Base-by-base conservation (phyloP, 192 early-diverging fungal genomes). In the Backusella luteola region DNA sequence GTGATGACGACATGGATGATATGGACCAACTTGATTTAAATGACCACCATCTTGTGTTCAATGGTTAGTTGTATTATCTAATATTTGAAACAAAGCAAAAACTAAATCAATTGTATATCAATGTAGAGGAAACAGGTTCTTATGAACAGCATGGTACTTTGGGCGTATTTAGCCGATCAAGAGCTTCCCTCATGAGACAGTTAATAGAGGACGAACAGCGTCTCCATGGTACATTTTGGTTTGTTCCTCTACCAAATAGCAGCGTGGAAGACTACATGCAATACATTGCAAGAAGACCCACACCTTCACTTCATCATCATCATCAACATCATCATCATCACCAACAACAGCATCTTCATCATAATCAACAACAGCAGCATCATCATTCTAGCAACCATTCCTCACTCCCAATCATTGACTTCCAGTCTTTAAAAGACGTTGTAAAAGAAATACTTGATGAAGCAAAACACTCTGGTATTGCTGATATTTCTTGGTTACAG, bases 401-500 rank as follows among this genome's bases (percentile, higher is more conserved):
- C 4, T 21, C 15, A 35, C 14, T 38, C 6, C 14, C 67, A 38
- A 71, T 39, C 29, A 39, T 36, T 7, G 21, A 35, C 32, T 66
- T 66, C 41, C 46, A 34, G 36, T 59, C 76, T 63, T 71, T 66
- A 26, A 44, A 44, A 44, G 67, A 70, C 66, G 67, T 77, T 34
- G 75, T 81, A 38, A 44, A 74, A 34, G 66, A 66, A 34, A 77
- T 81, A n/a, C 36, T 81, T 9, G 69, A 69, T 32, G 79, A 81
- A 19, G 79, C 66, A n/a, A 76, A 77, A 34, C 75, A 81, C 1
- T 52, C 42, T 17, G 79, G 79, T 32, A 46, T 67, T 1, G 42
- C 73, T 19, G 79, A 81, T 42, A 29, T 81, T 17, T 41, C 46
- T 29, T 81, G 79, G 79, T 59, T 81, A 38, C 77, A 73, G 36